Evolutionary conservation across 2,329 filamentous ascomycete genomes (phyloP).

Genomic region (Apiospora arundinis): DNA sequence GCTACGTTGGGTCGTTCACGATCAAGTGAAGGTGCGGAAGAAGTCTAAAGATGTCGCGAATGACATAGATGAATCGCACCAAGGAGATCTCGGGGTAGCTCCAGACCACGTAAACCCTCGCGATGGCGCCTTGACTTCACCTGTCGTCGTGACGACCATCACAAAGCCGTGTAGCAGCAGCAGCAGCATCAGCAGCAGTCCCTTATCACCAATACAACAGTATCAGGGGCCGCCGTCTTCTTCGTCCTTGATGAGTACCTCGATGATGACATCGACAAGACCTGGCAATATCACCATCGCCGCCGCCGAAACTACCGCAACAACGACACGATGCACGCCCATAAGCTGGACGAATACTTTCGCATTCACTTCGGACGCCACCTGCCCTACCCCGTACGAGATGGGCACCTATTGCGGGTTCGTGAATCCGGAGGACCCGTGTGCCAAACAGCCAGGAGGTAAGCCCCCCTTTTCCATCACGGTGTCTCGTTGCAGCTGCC

Average conservation of each 20-base stretch:
- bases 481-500: no score
- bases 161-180: neutral
- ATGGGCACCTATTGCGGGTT: conserved; percentile 2
- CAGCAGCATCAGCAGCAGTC: neutral
- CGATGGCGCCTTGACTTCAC: neutral
- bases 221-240: neutral
- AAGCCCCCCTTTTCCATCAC: neutral
- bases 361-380: neutral
- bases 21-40: neutral
- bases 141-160: neutral
- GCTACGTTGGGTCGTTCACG: neutral
- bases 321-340: neutral
- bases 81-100: rapidly evolving
- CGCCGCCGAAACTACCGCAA: neutral
- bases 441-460: conserved; percentile 6
- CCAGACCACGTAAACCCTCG: neutral
- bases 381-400: neutral
- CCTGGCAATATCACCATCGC: no score
- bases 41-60: neutral
- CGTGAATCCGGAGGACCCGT: neutral
- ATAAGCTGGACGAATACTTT: neutral
- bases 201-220: neutral
- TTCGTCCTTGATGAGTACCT: neutral
- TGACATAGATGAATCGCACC: neutral
- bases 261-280: neutral